Evolutionary conservation across 345 rosid genomes (phyloP).

Genomic region (Pugionium dolabratum): DNA sequence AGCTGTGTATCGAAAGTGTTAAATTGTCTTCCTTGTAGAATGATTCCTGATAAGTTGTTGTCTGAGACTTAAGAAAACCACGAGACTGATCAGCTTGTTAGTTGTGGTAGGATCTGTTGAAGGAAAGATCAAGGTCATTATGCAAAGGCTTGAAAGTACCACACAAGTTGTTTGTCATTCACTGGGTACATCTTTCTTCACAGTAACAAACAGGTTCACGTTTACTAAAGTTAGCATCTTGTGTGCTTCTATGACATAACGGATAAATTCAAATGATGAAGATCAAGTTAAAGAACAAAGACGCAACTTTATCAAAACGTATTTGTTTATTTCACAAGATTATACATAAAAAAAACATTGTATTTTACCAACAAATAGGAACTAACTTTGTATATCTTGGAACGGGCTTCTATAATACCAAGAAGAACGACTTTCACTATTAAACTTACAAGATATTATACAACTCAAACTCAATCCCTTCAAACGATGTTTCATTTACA

Average conservation of each 20-base stretch:
- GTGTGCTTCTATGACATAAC: too few relatives aligned
- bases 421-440: conserved; percentile 17
- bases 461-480: conserved; percentile 1
- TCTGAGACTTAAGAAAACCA: not conserved
- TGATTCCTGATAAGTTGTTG: conserved; percentile 24
- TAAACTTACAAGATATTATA: conserved; percentile 8
- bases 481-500: conserved; percentile 1
- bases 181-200: too few relatives aligned
- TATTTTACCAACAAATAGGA: not conserved
- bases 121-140: conserved; percentile 33
- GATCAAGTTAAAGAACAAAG: conserved; percentile 4
- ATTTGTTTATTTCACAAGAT: conserved; percentile 33
- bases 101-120: conserved; percentile 10
- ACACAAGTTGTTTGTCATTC: not conserved
- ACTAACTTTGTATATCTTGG: conserved; percentile 28
- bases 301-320: conserved; percentile 4
- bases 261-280: not conserved
- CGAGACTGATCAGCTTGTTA: not conserved
- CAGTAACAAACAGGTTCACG: too few relatives aligned
- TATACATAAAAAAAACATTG: not conserved
- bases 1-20: conserved; percentile 11
- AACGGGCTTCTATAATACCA: conserved; percentile 28
- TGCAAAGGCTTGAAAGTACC: not conserved
- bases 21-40: conserved; percentile 15
- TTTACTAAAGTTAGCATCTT: too few relatives aligned